phyloP scores from a whole-genome alignment of 139 green algal species.

The Chlorella vulgaris region DNA sequence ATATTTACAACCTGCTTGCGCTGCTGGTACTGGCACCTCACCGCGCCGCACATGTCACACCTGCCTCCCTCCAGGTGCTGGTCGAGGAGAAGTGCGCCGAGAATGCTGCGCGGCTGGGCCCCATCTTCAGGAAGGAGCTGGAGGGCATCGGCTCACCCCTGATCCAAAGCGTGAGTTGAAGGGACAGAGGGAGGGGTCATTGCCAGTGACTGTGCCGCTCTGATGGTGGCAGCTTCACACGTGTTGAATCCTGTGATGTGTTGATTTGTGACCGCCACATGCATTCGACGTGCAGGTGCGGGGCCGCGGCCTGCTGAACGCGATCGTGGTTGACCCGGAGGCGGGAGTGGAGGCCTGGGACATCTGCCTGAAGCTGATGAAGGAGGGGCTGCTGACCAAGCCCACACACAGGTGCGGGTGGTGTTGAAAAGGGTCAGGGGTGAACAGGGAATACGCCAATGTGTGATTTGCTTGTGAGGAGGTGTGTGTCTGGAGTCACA shows the following conservation, averaged over 20 bases:
- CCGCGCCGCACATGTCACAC: no score
- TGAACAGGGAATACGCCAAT: no score
- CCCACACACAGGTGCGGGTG: slow-evolving; percentile 11
- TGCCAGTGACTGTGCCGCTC: no score
- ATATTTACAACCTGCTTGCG: no score
- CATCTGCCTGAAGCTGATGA: slow-evolving; percentile 86
- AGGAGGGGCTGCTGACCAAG: slow-evolving; percentile 90
- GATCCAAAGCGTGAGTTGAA: slow-evolving; percentile 20
- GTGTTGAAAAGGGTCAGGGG: background rate
- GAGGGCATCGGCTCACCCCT: slow-evolving; percentile 42
- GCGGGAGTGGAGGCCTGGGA: slow-evolving; percentile 77
- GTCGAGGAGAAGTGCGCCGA: slow-evolving; percentile 91
- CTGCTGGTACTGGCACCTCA: no score
- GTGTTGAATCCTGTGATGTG: no score
- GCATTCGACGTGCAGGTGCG: slow-evolving; percentile 56
- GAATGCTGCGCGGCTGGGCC: slow-evolving; percentile 74
- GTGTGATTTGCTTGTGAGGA: no score
- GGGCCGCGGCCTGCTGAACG: slow-evolving; percentile 88
- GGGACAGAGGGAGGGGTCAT: no score
- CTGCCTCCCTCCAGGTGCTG: slow-evolving; percentile 90
- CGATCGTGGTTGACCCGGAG: slow-evolving; percentile 82
- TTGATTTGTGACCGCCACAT: background rate
- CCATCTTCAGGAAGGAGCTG: slow-evolving; percentile 70
- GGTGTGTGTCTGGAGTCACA: no score
- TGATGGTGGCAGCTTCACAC: no score